phyloP scores from a whole-genome alignment of 306 rosid species.

The Dryas alaskensis region DNA sequence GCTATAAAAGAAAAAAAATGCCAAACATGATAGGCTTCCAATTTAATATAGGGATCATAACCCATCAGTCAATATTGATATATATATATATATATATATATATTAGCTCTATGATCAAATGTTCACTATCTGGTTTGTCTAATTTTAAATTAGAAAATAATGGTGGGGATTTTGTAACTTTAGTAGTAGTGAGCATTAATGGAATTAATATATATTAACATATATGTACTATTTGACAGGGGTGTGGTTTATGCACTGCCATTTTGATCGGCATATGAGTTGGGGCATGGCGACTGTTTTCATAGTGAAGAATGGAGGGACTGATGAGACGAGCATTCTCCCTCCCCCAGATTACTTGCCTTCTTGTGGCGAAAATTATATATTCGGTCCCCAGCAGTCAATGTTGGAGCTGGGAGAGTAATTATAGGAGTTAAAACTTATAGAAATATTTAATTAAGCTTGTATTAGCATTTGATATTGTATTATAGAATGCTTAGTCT shows the following conservation, averaged over 20 bases:
- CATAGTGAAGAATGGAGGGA: conserved; percentile 36
- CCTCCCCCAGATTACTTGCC: conserved; percentile 40
- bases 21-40: no score
- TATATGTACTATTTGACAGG: not conserved
- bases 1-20: no score
- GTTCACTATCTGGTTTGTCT: no score
- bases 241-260: conserved; percentile 45
- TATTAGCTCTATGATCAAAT: no score
- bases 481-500: no score
- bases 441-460: not conserved
- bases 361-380: conserved; percentile 22
- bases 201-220: no score
- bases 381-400: not conserved
- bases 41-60: no score
- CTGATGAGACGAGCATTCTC: conserved; percentile 21
- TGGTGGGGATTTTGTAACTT: no score
- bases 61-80: no score
- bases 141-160: no score
- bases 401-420: not conserved
- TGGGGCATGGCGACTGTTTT: conserved; percentile 44
- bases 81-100: no score
- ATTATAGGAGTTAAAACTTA: not conserved
- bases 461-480: not conserved
- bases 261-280: conserved; percentile 34
- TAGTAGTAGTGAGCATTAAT: no score